Evolutionary conservation across 371 early-diverging fungal genomes (phyloP).

Genomic region (Ordospora pajunii): DNA sequence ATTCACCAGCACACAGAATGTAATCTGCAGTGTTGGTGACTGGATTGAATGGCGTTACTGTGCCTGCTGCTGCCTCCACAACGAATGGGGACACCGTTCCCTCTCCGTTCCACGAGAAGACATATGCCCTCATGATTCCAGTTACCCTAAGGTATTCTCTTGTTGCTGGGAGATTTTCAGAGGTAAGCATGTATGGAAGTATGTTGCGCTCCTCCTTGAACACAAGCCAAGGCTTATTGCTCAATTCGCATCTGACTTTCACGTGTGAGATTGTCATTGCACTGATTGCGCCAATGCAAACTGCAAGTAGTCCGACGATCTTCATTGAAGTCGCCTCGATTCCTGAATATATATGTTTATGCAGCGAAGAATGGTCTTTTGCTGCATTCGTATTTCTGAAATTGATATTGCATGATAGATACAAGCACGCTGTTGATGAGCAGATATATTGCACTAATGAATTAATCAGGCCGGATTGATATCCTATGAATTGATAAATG

Average conservation of each 20-base stretch:
- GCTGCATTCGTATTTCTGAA: not conserved
- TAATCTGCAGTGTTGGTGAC: constrained; percentile 30
- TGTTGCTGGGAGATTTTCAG: not conserved
- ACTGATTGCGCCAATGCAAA: not conserved
- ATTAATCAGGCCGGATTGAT: too few species aligned
- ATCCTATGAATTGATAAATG: too few species aligned
- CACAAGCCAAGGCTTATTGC: too few species aligned
- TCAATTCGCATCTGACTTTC: not conserved
- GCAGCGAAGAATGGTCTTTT: not conserved
- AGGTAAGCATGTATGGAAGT: too few species aligned
- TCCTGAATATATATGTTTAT: not conserved
- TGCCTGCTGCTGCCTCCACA: constrained; percentile 7
- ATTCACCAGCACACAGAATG: constrained; percentile 13
- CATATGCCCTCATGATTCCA: not conserved
- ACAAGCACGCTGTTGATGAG: too few species aligned
- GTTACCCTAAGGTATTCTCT: not conserved
- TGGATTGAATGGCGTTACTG: constrained; percentile 24
- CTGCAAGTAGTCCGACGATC: not conserved
- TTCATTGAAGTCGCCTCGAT: not conserved
- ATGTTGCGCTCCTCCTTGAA: too few species aligned
- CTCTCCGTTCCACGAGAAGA: not conserved
- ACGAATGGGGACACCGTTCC: not conserved
- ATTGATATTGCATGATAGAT: not conserved
- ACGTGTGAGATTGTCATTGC: not conserved
- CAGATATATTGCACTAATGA: too few species aligned